Percentiles rank a stretch among this genome's conserved stretches.
These are phyloP conservation scores for Saccharum spontaneum DNA, from an alignment of 176 grass and related monocot species.

Conservation along the genomic window DNA sequence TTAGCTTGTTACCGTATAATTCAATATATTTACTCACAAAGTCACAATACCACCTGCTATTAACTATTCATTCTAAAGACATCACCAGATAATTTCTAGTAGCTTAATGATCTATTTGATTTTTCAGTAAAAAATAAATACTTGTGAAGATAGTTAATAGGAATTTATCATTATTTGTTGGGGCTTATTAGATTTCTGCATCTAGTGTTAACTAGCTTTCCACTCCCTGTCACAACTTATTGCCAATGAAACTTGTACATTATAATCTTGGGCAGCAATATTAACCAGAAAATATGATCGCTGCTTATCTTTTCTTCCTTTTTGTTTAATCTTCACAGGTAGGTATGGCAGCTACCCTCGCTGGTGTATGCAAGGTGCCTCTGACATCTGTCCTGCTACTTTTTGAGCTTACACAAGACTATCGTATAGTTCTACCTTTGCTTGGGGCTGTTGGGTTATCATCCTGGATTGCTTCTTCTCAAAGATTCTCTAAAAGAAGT, in stretches of 20 bases:
- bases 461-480: constrained; percentile 84
- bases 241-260: neutral
- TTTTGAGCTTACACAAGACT: constrained; percentile 96
- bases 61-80: neutral
- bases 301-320: constrained; percentile 22
- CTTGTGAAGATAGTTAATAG: neutral
- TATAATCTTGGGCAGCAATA: neutral
- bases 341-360: constrained; percentile 94
- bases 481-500: constrained; percentile 59
- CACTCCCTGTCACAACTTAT: constrained; percentile 2
- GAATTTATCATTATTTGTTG: neutral
- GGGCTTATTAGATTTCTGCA: neutral
- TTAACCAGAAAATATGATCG: constrained; percentile 2
- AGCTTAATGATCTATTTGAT: neutral
- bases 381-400: constrained; percentile 87
- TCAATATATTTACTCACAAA: neutral
- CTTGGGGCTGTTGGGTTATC: constrained; percentile 94
- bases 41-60: neutral
- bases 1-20: neutral
- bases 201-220: neutral
- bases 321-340: constrained; percentile 57
- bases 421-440: constrained; percentile 92
- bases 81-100: neutral
- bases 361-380: constrained; percentile 94
- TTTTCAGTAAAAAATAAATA: neutral